These are phyloP conservation scores for Scenedesmus sp. DNA, from an alignment of 163 green algal species.

Conservation along the genomic window DNA sequence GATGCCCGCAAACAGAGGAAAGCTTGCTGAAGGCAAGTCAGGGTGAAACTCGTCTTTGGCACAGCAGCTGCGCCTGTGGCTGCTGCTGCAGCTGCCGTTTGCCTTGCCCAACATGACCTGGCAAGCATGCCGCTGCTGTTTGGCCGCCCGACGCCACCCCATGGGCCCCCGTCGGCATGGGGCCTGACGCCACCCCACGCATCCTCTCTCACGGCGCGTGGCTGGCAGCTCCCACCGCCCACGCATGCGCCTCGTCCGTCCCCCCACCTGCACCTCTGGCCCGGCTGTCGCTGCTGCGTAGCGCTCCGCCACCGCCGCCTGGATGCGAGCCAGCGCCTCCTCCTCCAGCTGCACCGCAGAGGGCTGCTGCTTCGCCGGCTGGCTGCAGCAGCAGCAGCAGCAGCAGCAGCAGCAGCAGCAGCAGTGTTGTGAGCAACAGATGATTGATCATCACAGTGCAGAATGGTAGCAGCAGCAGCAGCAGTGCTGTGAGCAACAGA, in stretches of 20 bases:
- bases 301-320: slow-evolving; percentile 46
- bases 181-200: no score
- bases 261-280: background rate
- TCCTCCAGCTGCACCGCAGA: slow-evolving; percentile 51
- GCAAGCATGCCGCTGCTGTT: no score
- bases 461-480: background rate
- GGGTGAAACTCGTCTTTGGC: no score
- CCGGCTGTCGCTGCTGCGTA: slow-evolving; percentile 30
- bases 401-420: background rate
- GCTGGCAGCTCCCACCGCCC: no score
- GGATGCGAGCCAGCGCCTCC: slow-evolving; percentile 48
- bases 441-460: background rate
- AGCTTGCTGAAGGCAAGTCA: no score
- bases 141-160: no score
- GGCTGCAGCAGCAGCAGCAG: background rate
- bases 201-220: no score
- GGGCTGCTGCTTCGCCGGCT: background rate
- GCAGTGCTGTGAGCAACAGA: background rate
- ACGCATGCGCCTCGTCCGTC: background rate
- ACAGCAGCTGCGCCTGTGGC: no score
- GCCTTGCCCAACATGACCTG: no score
- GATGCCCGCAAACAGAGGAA: no score
- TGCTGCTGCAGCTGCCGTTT: no score
- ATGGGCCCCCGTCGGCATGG: no score
- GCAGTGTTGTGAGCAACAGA: background rate